Percentiles rank a stretch among this genome's conserved stretches.
These are phyloP conservation scores for Leptosphaerulina australis DNA, from an alignment of 2,329 filamentous ascomycete genomes.

Conservation along the genomic window DNA sequence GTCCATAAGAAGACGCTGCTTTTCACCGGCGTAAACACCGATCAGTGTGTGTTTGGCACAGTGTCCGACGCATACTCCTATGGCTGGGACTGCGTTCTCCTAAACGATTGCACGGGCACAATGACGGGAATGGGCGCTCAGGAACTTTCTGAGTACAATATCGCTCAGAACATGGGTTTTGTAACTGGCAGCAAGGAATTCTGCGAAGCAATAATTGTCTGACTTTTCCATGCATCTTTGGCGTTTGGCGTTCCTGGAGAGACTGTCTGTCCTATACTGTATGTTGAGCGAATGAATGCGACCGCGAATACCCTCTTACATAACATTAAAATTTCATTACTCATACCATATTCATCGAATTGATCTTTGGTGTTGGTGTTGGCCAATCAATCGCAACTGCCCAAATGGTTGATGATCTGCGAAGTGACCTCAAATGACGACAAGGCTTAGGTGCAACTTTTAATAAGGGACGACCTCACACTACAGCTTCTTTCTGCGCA, in stretches of 20 bases:
- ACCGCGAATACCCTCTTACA: constrained; percentile 22
- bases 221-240: constrained; percentile 1
- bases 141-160: constrained; percentile 50
- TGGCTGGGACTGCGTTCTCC: constrained; percentile 51
- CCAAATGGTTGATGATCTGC: constrained; percentile 29
- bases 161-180: constrained; percentile 53
- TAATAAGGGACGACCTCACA: constrained; percentile 21
- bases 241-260: constrained; percentile 3
- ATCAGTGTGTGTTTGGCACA: constrained; percentile 52
- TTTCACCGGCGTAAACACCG: constrained; percentile 53
- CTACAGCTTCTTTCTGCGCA: constrained; percentile 16
- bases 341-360: background rate
- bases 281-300: constrained; percentile 6
- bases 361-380: constrained; percentile 3
- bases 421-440: constrained; percentile 38
- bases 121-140: constrained; percentile 51
- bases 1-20: constrained; percentile 52
- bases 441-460: constrained; percentile 23
- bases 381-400: constrained; percentile 21
- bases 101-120: constrained; percentile 51
- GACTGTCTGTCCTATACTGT: constrained; percentile 4
- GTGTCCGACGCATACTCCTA: constrained; percentile 52
- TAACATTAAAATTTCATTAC: constrained; percentile 2
- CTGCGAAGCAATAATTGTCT: constrained; percentile 24
- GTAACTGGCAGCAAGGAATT: constrained; percentile 48